Evolutionary conservation across 2,329 filamentous ascomycete genomes (phyloP).

Genomic region (Colletotrichum cereale): DNA sequence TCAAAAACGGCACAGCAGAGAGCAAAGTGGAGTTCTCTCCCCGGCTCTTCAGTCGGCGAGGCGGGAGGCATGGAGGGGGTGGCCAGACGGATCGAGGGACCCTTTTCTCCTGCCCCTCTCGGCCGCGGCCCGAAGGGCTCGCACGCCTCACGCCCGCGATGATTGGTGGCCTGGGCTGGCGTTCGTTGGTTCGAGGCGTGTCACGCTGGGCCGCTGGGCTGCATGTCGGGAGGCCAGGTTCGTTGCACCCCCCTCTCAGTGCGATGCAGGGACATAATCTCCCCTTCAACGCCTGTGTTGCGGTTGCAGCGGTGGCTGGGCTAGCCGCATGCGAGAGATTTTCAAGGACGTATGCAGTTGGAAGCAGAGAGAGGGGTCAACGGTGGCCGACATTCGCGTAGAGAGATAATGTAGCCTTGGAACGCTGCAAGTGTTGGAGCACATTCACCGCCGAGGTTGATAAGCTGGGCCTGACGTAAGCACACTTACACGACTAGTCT

Average conservation of each 20-base stretch:
- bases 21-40: not conserved
- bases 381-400: no score
- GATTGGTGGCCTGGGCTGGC: constrained; percentile 13
- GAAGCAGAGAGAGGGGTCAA: not conserved
- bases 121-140: constrained; percentile 1
- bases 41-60: not conserved
- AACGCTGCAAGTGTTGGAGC: not conserved
- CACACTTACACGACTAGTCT: not conserved
- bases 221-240: constrained; percentile 23
- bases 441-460: not conserved
- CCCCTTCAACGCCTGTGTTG: not conserved
- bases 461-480: not conserved
- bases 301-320: not conserved
- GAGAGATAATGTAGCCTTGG: not conserved
- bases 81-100: not conserved
- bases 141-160: not conserved
- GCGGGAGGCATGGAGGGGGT: not conserved
- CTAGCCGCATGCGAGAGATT: not conserved
- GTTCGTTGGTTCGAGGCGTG: constrained; percentile 10
- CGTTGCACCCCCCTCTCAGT: not conserved
- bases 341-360: not conserved
- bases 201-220: constrained; percentile 28
- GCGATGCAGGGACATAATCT: constrained; percentile 15
- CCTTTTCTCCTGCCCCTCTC: constrained; percentile 17
- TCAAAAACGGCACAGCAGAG: not conserved